Percentiles rank a stretch among this genome's conserved stretches.
Evolutionary conservation across 1,284 basidiomycete species (phyloP).

Genomic region (Ustilago lituana): DNA sequence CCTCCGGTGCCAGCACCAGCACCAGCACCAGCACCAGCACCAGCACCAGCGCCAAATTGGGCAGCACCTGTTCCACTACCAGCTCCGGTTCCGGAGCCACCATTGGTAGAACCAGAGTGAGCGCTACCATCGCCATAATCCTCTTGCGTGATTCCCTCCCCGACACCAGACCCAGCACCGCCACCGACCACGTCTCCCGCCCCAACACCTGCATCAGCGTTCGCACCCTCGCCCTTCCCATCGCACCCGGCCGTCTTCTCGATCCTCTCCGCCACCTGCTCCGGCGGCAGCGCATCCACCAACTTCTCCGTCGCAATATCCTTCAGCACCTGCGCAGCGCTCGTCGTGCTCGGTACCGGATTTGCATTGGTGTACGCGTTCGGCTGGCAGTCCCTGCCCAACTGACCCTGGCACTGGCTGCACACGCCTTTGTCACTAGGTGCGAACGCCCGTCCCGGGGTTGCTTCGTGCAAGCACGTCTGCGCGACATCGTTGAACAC

Average conservation of each 20-base stretch:
- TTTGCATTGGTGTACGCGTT: slow-evolving; percentile 27
- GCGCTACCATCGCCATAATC: too few species aligned
- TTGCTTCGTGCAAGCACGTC: slow-evolving; percentile 27
- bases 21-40: neutral
- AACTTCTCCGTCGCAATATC: slow-evolving; percentile 17
- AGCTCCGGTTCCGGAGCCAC: too few species aligned
- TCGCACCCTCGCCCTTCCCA: too few species aligned
- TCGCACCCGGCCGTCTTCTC: slow-evolving; percentile 9
- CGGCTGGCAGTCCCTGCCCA: slow-evolving; percentile 37
- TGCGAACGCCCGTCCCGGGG: slow-evolving; percentile 26
- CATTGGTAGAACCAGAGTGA: too few species aligned
- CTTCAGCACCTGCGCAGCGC: slow-evolving; percentile 18
- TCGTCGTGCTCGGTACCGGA: slow-evolving; percentile 33
- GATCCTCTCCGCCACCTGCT: slow-evolving; percentile 11
- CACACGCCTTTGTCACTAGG: slow-evolving; percentile 22
- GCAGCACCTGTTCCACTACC: too few species aligned
- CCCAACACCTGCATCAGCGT: too few species aligned
- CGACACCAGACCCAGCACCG: too few species aligned
- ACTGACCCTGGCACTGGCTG: slow-evolving; percentile 11
- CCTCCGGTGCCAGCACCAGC: slow-evolving; percentile 1
- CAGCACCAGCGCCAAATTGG: too few species aligned
- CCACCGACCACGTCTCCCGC: neutral
- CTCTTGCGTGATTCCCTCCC: too few species aligned
- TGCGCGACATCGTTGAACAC: slow-evolving; percentile 37
- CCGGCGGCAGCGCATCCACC: slow-evolving; percentile 11